Evolutionary conservation across 192 early-diverging fungal genomes (phyloP).

Genomic region (Coemansia sp.): DNA sequence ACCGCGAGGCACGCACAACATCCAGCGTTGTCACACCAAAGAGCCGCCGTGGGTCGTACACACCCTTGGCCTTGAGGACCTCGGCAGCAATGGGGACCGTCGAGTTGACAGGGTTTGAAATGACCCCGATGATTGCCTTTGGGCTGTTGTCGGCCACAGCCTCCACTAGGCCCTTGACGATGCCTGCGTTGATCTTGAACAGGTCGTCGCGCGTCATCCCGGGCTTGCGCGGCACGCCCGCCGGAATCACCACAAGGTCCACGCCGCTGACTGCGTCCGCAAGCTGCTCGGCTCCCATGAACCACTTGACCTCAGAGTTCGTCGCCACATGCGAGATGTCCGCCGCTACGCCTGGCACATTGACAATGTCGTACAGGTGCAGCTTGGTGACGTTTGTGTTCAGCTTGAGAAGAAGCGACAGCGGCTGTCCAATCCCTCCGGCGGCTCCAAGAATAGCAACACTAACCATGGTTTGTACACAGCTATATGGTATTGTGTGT

Average conservation of each 20-base stretch:
- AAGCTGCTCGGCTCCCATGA: conserved; percentile 68
- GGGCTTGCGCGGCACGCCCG: conserved; percentile 97
- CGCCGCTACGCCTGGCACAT: conserved; percentile 95
- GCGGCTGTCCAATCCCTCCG: conserved; percentile 96
- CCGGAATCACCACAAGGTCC: conserved; percentile 86
- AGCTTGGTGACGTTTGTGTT: conserved; percentile 84
- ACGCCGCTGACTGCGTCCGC: conserved; percentile 68
- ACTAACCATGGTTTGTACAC: conserved; percentile 55
- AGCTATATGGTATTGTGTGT: background rate
- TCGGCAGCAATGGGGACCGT: conserved; percentile 96
- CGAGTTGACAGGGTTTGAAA: conserved; percentile 98
- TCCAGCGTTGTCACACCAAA: conserved; percentile 97
- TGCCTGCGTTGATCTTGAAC: conserved; percentile 98
- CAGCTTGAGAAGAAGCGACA: conserved; percentile 92
- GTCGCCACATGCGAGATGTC: conserved; percentile 94
- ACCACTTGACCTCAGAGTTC: conserved; percentile 70
- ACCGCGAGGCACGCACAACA: conserved; percentile 91
- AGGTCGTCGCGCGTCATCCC: conserved; percentile 99
- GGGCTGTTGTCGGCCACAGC: conserved; percentile 81
- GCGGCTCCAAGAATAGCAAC: conserved; percentile 73
- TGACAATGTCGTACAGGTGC: conserved; percentile 95
- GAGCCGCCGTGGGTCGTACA: conserved; percentile 85
- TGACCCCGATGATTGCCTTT: conserved; percentile 82
- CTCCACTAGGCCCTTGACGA: conserved; percentile 81
- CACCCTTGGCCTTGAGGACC: conserved; percentile 86